These are phyloP conservation scores for Aspergillus viridinutans DNA, from an alignment of 2,329 filamentous ascomycete genomes.

Conservation along the genomic window DNA sequence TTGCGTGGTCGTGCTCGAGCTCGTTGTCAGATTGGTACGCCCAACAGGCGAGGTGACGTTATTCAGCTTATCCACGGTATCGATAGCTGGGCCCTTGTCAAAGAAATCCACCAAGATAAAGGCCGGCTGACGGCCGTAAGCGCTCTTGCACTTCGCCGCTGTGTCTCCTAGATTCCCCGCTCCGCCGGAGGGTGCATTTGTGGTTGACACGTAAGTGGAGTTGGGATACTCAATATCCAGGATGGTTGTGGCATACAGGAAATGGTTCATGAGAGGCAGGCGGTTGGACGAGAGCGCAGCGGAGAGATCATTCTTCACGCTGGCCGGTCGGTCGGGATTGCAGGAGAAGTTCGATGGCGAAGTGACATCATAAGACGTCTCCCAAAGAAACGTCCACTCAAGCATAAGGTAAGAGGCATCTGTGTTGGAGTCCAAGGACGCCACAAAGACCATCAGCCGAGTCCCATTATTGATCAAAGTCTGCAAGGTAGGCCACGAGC, in stretches of 20 bases:
- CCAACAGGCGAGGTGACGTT: slow-evolving; percentile 46
- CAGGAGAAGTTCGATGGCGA: slow-evolving; percentile 66
- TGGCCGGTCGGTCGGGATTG: slow-evolving; percentile 61
- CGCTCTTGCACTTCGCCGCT: slow-evolving; percentile 49
- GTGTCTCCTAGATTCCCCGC: slow-evolving; percentile 50
- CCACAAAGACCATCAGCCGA: slow-evolving; percentile 66
- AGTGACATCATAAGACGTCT: slow-evolving; percentile 65
- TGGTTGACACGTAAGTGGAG: slow-evolving; percentile 55
- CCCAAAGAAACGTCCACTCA: slow-evolving; percentile 56
- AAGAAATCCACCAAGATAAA: slow-evolving; percentile 80
- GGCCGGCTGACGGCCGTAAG: slow-evolving; percentile 63
- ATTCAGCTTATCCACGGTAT: slow-evolving; percentile 66
- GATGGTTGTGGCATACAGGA: slow-evolving; percentile 58
- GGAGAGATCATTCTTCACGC: slow-evolving; percentile 44
- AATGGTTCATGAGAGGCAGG: slow-evolving; percentile 76
- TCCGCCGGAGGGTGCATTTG: slow-evolving; percentile 60
- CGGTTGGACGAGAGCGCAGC: slow-evolving; percentile 55
- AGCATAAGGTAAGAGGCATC: slow-evolving; percentile 42
- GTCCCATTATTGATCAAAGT: slow-evolving; percentile 61
- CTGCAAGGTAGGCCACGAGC: slow-evolving; percentile 67
- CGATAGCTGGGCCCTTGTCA: slow-evolving; percentile 65
- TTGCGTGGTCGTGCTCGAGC: slow-evolving; percentile 19
- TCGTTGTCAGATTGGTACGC: slow-evolving; percentile 27
- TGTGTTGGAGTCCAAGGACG: slow-evolving; percentile 41
- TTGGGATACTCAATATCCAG: slow-evolving; percentile 59